Base-by-base conservation (phyloP, 75 land plant genomes). In the Cryptomeria japonica region DNA sequence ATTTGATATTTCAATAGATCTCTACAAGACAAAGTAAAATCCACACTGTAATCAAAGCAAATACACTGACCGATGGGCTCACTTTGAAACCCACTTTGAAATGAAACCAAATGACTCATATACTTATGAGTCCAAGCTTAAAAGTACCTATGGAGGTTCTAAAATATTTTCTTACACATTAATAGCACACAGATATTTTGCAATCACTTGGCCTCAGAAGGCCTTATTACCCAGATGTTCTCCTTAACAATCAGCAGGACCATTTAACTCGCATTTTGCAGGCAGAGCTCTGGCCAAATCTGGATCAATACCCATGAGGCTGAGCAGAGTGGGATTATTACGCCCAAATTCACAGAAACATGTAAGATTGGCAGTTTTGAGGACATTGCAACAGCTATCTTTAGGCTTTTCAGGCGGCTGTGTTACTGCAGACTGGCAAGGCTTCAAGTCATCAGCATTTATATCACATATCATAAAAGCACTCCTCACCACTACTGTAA, bases 291-390 rank as follows among this genome's bases (percentile, higher is more conserved):
- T 82, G 5, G 84, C 84, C 31, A 82, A 41, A 28, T n/a, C 13
- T 44, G 84, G 84, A n/a, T 82, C 84, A n/a, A 46, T 46, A 28
- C 51, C 84, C 32, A 82, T 25, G 34, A 82, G 2, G 8, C 5
- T 25, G 31, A 82, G 49, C 46, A 82, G 15, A 25, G 5, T 19
- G 32, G 84, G 51, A 82, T 82, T 10, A 42, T 46, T n/a, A 46
- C 47, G 46, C 11, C 47, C 84, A 42, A 42, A 82, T n/a, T 46
- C 84, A 82, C 84, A 82, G 51, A 82, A 82, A 49, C 84, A 82
- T 11, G 84, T 82, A 19, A 82, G 84, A 11, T 82, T 82, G 39
- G 84, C 84, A 10, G 51, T 42, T 3, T 49, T 46, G 7, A 82
- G 47, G 28, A 11, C 34, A 44, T n/a, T 82, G 84, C 84, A 82